These are phyloP conservation scores for Russula abietina DNA, from an alignment of 768 basidiomycete species.

Conservation along the genomic window DNA sequence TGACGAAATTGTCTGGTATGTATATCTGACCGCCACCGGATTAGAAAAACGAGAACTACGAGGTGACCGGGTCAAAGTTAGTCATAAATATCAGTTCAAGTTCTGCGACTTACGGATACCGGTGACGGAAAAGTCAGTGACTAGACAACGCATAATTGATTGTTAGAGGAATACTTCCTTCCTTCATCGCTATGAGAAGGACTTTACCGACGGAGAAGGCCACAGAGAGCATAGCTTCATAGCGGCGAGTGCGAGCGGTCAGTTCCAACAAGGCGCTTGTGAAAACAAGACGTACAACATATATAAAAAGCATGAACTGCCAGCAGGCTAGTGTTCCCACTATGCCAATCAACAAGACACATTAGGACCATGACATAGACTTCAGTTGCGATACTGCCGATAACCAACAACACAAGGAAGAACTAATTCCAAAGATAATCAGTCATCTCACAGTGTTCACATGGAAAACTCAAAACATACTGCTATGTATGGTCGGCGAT, in stretches of 20 bases:
- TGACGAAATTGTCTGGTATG: conserved; percentile 12
- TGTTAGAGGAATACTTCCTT: not conserved
- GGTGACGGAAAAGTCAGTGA: conserved; percentile 14
- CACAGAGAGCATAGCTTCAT: conserved; percentile 1
- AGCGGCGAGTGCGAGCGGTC: not conserved
- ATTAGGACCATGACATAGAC: not conserved
- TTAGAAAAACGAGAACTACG: conserved; percentile 17
- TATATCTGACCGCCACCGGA: conserved; percentile 5
- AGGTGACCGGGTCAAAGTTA: not conserved
- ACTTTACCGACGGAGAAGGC: conserved; percentile 10
- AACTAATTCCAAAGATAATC: not conserved
- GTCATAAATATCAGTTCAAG: not conserved
- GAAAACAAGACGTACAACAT: conserved; percentile 8
- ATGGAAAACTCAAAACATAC: not conserved
- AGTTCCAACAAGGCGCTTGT: not conserved
- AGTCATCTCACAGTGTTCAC: not conserved
- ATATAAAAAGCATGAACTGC: conserved; percentile 3
- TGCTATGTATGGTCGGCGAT: not conserved
- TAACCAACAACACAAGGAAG: conserved; percentile 11
- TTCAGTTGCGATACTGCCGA: conserved; percentile 3
- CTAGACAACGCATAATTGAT: not conserved
- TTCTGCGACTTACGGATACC: conserved; percentile 12
- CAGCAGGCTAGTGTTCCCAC: not conserved
- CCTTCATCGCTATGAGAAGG: no score
- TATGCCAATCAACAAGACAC: conserved; percentile 1